Percentiles rank a stretch among this genome's conserved stretches.
phyloP scores from a whole-genome alignment of 441 rosid species.

The Aleurites moluccanus region DNA sequence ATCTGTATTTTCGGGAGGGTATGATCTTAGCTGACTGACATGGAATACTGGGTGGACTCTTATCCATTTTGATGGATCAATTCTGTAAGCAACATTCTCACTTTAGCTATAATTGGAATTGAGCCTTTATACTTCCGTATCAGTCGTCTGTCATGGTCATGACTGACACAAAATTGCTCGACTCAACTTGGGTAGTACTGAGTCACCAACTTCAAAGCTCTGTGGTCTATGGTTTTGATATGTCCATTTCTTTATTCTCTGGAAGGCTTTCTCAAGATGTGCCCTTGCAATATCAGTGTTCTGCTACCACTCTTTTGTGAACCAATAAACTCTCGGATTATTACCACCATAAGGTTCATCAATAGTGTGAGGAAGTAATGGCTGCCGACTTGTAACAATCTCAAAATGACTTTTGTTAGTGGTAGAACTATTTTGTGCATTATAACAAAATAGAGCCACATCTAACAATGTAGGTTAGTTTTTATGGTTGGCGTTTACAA shows the following conservation, averaged over 20 bases:
- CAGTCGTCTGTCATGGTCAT: background rate
- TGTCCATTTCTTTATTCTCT: background rate
- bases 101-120: background rate
- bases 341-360: background rate
- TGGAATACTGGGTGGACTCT: too few relatives aligned
- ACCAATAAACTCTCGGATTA: background rate
- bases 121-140: background rate
- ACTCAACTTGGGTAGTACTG: background rate
- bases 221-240: background rate
- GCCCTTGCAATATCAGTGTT: background rate
- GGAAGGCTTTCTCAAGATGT: background rate
- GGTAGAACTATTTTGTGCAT: background rate
- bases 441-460: background rate
- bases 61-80: too few relatives aligned
- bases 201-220: background rate
- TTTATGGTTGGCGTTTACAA: background rate
- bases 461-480: background rate
- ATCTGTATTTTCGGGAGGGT: too few relatives aligned
- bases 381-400: background rate
- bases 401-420: background rate
- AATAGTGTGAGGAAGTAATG: background rate
- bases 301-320: background rate
- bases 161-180: too few relatives aligned
- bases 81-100: too few relatives aligned
- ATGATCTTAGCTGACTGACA: too few relatives aligned